Conservation (phyloP, 2,329 filamentous ascomycete genomes). For the Alternaria sp. region DNA sequence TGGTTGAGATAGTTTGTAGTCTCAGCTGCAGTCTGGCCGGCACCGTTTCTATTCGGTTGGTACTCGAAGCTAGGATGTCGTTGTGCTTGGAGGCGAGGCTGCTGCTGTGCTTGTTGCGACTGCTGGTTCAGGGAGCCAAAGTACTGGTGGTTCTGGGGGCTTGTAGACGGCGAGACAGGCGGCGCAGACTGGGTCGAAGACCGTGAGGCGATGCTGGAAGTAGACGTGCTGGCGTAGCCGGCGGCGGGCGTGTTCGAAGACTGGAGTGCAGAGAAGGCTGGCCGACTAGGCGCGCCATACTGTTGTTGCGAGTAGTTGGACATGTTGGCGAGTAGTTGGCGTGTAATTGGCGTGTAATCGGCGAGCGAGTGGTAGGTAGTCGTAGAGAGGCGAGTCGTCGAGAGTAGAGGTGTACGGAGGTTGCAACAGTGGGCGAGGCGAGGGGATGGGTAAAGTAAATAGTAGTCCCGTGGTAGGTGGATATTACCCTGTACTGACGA, state of each 20-base stretch:
- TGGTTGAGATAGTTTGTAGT: constrained; percentile 75
- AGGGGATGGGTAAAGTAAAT: constrained; percentile 28
- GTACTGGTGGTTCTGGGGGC: constrained; percentile 45
- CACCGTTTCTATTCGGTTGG: constrained; percentile 44
- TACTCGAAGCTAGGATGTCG: constrained; percentile 45
- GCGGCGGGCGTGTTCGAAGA: constrained; percentile 37
- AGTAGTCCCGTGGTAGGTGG: constrained; percentile 28
- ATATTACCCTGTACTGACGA: constrained; percentile 26
- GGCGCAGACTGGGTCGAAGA: constrained; percentile 46
- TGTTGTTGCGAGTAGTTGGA: constrained; percentile 31
- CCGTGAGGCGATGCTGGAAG: constrained; percentile 50
- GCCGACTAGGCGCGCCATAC: constrained; percentile 32
- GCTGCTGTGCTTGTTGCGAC: constrained; percentile 39
- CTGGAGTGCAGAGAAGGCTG: constrained; percentile 49
- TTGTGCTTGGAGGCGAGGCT: constrained; percentile 40
- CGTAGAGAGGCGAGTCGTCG: not conserved
- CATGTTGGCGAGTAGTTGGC: constrained; percentile 20
- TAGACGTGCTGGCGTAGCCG: constrained; percentile 55
- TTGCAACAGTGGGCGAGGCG: constrained; percentile 14
- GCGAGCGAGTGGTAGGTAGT: not conserved
- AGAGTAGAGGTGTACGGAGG: constrained; percentile 2
- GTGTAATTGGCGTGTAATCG: not conserved
- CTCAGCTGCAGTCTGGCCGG: constrained; percentile 51
- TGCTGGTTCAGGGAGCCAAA: constrained; percentile 41
- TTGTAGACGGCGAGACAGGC: constrained; percentile 45